phyloP scores from a whole-genome alignment of 2,329 filamentous ascomycete genomes.

The Sarocladium oryzae region DNA sequence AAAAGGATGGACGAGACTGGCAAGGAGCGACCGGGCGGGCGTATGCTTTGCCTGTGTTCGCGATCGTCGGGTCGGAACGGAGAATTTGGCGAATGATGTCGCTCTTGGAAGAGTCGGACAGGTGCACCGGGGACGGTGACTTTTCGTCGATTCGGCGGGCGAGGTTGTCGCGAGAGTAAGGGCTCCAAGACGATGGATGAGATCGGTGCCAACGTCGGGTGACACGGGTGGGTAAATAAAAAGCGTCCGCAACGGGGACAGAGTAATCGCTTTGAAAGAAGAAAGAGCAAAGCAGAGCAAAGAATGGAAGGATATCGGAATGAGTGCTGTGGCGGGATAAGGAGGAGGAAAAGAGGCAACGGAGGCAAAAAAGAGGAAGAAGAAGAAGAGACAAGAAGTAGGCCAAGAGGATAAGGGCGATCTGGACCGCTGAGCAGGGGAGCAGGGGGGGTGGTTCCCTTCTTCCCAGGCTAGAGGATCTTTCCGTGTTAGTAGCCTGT shows the following conservation, averaged over 20 bases:
- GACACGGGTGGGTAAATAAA: not conserved
- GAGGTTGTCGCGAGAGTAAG: not conserved
- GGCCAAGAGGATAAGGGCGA: conserved; percentile 3
- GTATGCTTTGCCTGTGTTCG: not conserved
- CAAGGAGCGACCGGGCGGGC: not conserved
- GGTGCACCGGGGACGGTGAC: too few species aligned
- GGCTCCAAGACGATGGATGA: not conserved
- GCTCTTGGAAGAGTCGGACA: too few species aligned
- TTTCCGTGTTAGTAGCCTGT: not conserved
- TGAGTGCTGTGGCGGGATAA: not conserved
- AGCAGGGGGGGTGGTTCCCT: not conserved
- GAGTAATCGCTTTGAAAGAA: not conserved
- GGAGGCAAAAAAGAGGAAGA: not conserved
- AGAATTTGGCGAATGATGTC: too few species aligned
- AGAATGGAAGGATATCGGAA: not conserved
- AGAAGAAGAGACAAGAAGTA: not conserved
- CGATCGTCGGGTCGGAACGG: too few species aligned
- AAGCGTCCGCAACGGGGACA: not conserved
- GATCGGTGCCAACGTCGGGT: not conserved
- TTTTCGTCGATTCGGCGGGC: too few species aligned
- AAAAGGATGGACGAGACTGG: not conserved
- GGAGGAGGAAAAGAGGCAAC: not conserved
- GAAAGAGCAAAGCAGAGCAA: not conserved
- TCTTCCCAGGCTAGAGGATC: not conserved
- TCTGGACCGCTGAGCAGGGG: conserved; percentile 4